phyloP scores from a whole-genome alignment of 257 asterid genomes.

The Solanum paucissectum region DNA sequence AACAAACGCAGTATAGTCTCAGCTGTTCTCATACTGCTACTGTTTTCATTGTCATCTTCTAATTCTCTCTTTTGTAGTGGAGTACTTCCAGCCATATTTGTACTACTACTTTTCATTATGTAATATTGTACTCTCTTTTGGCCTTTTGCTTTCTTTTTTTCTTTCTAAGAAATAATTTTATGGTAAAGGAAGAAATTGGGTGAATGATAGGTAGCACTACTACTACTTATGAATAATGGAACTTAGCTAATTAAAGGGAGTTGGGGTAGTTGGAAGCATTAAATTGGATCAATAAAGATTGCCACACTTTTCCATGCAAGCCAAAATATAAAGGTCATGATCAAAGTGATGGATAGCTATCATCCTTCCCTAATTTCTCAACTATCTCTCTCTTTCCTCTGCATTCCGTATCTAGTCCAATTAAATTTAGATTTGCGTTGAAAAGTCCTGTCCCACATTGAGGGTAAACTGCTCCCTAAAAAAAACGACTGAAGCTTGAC shows the following conservation, averaged over 20 bases:
- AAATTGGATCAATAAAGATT: constrained; percentile 44
- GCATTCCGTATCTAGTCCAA: too few species aligned
- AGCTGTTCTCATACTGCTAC: constrained; percentile 44
- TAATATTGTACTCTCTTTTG: background rate
- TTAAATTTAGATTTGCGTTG: too few species aligned
- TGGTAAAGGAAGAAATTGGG: background rate
- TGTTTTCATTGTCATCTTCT: constrained; percentile 28
- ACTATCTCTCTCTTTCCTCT: background rate
- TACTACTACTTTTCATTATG: background rate
- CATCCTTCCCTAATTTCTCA: background rate
- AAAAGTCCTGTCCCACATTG: too few species aligned
- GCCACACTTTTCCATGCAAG: constrained; percentile 43
- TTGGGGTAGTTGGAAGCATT: constrained; percentile 32
- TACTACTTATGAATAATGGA: background rate
- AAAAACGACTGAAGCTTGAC: too few species aligned
- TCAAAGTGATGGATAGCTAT: background rate
- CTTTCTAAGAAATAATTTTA: background rate
- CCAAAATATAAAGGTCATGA: background rate
- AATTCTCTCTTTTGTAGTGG: constrained; percentile 17
- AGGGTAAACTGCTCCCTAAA: too few species aligned
- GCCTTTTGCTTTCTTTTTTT: background rate
- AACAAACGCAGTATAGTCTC: constrained; percentile 74
- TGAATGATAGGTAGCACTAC: background rate
- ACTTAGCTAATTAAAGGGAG: constrained; percentile 5
- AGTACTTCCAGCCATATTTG: constrained; percentile 1